A percentile compares a stretch with the other conserved stretches of the same genome.
These are phyloP conservation scores for Harringtonia aguacate DNA, from an alignment of 2,329 filamentous ascomycete genomes.

Conservation along the genomic window DNA sequence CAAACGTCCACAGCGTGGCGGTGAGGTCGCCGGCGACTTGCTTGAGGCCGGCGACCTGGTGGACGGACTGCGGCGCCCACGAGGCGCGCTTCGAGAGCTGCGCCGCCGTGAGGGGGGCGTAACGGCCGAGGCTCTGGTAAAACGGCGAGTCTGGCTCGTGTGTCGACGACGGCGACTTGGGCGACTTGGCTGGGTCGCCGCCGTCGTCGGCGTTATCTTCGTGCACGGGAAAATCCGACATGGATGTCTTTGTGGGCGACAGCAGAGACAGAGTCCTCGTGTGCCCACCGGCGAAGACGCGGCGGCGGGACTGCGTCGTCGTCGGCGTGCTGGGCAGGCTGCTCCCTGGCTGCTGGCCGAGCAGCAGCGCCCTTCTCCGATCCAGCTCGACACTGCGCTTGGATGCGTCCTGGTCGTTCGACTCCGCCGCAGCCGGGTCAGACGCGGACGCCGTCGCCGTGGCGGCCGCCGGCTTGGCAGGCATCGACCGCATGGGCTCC, in stretches of 20 bases:
- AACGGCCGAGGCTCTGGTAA: constrained; percentile 18
- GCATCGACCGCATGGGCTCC: constrained; percentile 44
- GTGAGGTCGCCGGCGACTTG: constrained; percentile 85
- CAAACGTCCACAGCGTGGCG: constrained; percentile 84
- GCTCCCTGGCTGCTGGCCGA: constrained; percentile 30
- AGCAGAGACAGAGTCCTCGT: constrained; percentile 65
- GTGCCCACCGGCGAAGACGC: constrained; percentile 58
- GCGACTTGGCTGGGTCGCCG: constrained; percentile 25
- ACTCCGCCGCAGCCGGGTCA: background rate
- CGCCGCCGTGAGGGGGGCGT: constrained; percentile 22
- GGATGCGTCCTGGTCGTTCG: constrained; percentile 16
- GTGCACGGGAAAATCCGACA: constrained; percentile 27
- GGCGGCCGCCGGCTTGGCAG: constrained; percentile 8
- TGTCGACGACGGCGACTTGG: constrained; percentile 18
- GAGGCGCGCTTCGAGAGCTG: constrained; percentile 44
- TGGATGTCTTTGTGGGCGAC: constrained; percentile 47
- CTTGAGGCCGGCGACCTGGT: constrained; percentile 41
- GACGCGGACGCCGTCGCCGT: background rate
- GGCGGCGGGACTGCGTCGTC: constrained; percentile 35
- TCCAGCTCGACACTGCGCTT: constrained; percentile 54
- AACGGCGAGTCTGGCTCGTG: constrained; percentile 18
- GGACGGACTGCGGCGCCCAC: constrained; percentile 43
- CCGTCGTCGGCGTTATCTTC: constrained; percentile 32
- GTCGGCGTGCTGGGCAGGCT: constrained; percentile 17
- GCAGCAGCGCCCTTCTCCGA: constrained; percentile 57